Evolutionary conservation across 2,329 filamentous ascomycete genomes (phyloP), one percentile per base, ranked within the genome.

Genomic region (Diplodia seriata): DNA sequence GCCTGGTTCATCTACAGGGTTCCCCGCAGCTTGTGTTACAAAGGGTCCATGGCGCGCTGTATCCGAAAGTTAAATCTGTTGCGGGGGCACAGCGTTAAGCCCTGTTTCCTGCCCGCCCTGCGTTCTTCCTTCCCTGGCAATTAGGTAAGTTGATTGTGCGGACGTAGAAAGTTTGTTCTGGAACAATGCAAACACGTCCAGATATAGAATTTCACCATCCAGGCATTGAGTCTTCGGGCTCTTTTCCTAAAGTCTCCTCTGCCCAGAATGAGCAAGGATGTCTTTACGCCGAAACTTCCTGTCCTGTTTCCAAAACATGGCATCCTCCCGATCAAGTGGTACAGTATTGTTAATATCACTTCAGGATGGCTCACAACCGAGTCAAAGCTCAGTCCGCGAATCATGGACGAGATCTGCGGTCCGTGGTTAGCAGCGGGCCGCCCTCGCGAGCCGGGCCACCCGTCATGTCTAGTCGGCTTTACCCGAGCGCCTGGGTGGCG

Each of bases 21-120:
- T 57, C 33, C 33, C 53, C 33, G 54, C 54, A 38, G 54, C 5
- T 23, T 18, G n/a, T 15, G 54, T 57, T 26, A 38, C 54, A 57
- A n/a, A 57, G 4, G 26, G 14, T 31, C n/a, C 33, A 33, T 36
- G 18, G 29, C 6, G 15, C 9, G 7, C 26, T 18, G 12, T 54
- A 31, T 31, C 31, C 31, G 31, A 33, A 33, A 33, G 31, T 33
- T 33, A 33, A 33, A 33, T 9, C 31, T 33, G 31, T 33, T 33
- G 31, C 9, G 31, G 31, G 31, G 26, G 26, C 26, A 26, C 26
- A 26, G 26, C 26, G 26, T 26, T 26, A 26, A 26, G 26, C 26
- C 26, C 26, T 26, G 3, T 26, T 4, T 26, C 26, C 26, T 4
- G 26, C 26, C 26, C 26, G 26, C 26, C 26, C 26, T 26, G 26